Base-by-base conservation (phyloP, 306 rosid genomes). In the Casuarina glauca region DNA sequence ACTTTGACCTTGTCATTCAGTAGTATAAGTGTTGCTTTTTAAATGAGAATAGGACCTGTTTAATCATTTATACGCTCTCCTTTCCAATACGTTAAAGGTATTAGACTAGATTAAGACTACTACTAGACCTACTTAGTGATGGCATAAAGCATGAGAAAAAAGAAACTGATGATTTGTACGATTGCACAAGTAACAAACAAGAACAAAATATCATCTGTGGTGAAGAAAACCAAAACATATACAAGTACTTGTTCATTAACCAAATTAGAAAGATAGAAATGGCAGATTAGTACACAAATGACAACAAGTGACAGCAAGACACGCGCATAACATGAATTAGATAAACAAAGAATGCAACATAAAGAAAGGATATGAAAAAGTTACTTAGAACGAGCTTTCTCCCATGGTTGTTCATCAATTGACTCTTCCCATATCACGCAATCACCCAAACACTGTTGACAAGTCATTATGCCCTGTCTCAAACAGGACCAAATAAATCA, bases 391-490 rank as follows among this genome's bases (percentile, higher is more conserved):
- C 86, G 97, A 20, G 96, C 98, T 81, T 76, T 89, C 90, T 94
- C 98, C 98, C 98, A 94, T 46, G 97, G 98, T 60, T 68, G 85
- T 77, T 94, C 98, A 77, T 94, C 97, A 66, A 94, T 94, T 1
- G 97, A 87, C 83, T 94, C 98, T 81, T 94, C 97, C 97, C 98
- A 94, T 86, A 88, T 92, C 78, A 94, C 97, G 73, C 98, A 80
- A 75, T 92, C 97, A 72, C 98, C 98, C 68, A 79, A 85, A 76
- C 97, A 94, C 76, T 92, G 94, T 76, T 58, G 91, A 84, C 98
- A 94, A 68, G 95, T 90, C 88, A 89, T 82, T 75, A 90, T 87
- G 60, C 98, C 98, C 97, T 94, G 85, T 78, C 71, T 52, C 74
- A 51, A 86, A 19, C 49, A 53, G 72, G 64, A 69, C 49, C 55